Evolutionary conservation across 768 basidiomycete genomes (phyloP), one percentile per base, ranked within the genome.

Genomic region (Leccinum imitatum): DNA sequence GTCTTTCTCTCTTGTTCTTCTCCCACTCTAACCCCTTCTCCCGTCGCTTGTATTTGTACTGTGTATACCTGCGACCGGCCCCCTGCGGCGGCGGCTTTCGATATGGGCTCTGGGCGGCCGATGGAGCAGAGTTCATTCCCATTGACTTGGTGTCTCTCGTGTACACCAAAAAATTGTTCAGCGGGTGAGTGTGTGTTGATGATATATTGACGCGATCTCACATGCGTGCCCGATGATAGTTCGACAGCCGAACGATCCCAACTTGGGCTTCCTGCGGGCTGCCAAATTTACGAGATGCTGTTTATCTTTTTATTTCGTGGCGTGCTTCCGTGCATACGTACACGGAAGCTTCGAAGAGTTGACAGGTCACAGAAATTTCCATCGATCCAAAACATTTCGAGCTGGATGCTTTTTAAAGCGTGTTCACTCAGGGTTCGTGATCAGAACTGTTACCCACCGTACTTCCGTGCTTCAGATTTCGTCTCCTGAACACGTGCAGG

Each of bases 1-100:
- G 8, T 31, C n/a, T 19, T 31, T 30, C 50, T n/a, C 5, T 5
- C 5, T 44, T 10, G 41, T 44, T n/a, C 41, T 44, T 31, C 15
- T 31, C 30, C 50, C 21, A 30, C 30, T 51, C n/a, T 2, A 4
- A 13, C 50, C 4, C 14, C n/a, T n/a, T 44, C 21, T 21, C 15
- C 6, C 9, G 44, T 50, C 33, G 39, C 44, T 50, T 51, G 44
- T 57, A 46, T 39, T n/a, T 51, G 35, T 58, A 62, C 15, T 27
- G 3, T 44, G 37, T 14, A 56, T 54, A 54, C 39, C 41, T 30
- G 50, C 5, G 30, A 51, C 50, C 50, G 30, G n/a, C 50, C 15
- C 31, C n/a, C 17, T 17, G 8, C 37, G 48, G 48, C 48, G 25
- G 48, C 21, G 1, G 21, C 21, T 19, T 47, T 47, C 46, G 41